These are phyloP conservation scores for Xylariaceae sp. DNA, from an alignment of 2,329 filamentous ascomycete genomes.

Conservation along the genomic window DNA sequence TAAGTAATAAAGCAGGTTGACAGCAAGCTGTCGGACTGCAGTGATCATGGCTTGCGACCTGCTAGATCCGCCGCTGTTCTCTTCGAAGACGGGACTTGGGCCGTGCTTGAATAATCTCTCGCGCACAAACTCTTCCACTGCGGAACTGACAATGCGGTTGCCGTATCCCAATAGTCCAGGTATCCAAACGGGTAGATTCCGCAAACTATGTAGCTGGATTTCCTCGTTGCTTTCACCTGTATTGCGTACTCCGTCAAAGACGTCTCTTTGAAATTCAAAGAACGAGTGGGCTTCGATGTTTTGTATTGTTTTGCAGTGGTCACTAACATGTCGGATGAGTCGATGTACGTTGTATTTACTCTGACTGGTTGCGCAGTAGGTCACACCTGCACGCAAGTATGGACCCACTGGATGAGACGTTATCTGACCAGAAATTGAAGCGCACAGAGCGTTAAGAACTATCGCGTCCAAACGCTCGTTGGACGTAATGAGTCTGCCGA, in stretches of 20 bases:
- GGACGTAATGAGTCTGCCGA: constrained; percentile 62
- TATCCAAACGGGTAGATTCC: constrained; percentile 54
- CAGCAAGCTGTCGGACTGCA: constrained; percentile 50
- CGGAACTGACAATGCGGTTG: constrained; percentile 50
- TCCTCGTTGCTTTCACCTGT: constrained; percentile 38
- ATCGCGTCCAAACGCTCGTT: constrained; percentile 57
- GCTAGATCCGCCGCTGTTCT: constrained; percentile 42
- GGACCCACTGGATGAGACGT: constrained; percentile 56
- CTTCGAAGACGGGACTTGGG: constrained; percentile 37
- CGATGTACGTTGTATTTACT: constrained; percentile 44
- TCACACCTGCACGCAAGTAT: constrained; percentile 63
- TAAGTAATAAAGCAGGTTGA: constrained; percentile 55
- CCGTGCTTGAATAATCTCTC: constrained; percentile 51
- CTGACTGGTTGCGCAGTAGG: constrained; percentile 57
- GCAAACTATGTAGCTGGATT: constrained; percentile 42
- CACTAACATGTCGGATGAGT: constrained; percentile 52
- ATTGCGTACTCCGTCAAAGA: constrained; percentile 44
- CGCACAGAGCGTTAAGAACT: constrained; percentile 61
- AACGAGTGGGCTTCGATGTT: constrained; percentile 57
- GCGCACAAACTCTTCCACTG: constrained; percentile 53
- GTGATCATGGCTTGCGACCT: constrained; percentile 43
- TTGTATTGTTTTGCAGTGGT: constrained; percentile 53
- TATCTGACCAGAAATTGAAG: constrained; percentile 59
- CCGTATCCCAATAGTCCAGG: constrained; percentile 57
- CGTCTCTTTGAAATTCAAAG: constrained; percentile 51